Base-by-base conservation (phyloP, 1,284 basidiomycete species). In the Inonotus hispidus region DNA sequence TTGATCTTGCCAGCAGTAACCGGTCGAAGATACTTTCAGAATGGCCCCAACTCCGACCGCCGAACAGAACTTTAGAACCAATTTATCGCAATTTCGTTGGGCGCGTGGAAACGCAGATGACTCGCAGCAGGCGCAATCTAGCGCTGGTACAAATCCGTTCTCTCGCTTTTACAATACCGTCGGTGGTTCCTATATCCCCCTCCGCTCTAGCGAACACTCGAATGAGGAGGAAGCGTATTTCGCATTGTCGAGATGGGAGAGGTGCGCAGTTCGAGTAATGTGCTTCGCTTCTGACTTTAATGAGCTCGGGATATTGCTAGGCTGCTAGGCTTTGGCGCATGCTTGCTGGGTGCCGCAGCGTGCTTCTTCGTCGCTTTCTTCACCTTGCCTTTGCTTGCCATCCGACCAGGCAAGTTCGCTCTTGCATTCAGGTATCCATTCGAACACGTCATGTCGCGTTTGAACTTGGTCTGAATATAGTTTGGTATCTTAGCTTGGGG, bases 141-240 rank as follows among this genome's bases (percentile, higher is more conserved):
- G 70, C 14, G 68, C 71, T 38, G 43, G 52, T 14, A 57, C 35
- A 25, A 83, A 84, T 69, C 78, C 84, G 39, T 90, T 92, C 71
- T 82, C 88, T 23, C 78, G 89, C 19, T 90, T 90, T 72, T 90
- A 91, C 74, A 92, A 88, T 66, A 79, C 86, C 37, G 74, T 88
- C 59, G 83, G 86, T 10, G 84, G 89, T 55, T 81, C 88, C 70
- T 98, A 98, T 70, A 88, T 98, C 50, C 96, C 97, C 0, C 77
- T 98, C 61, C 81, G 94, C 25, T 92, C 90, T 3, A 84, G 73
- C 65, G 92, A 94, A 65, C 79, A 85, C 45, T 88, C 90, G 38
- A 95, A 95, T 71, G 96, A 99, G 73, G 96, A 99, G 69, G 95
- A 98, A 71, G 96, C 96, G 1, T 98, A 90, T 79, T 93, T 96